These are phyloP conservation scores for Suhomyces taliae DNA, from an alignment of 1,139 yeast species.

Conservation along the genomic window DNA sequence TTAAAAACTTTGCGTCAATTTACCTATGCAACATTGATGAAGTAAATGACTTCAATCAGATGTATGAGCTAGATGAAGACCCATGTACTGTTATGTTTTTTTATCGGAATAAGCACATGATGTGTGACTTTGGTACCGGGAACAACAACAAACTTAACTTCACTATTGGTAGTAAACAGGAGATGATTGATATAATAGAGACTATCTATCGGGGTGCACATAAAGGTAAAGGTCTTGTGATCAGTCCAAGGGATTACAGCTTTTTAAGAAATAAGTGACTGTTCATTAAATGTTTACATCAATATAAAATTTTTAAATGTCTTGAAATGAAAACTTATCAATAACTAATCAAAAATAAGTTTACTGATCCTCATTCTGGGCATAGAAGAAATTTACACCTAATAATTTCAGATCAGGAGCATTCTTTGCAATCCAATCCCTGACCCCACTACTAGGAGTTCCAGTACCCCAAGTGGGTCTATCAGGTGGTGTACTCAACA, in stretches of 20 bases:
- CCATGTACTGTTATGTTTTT: conserved; percentile 94
- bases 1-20: conserved; percentile 82
- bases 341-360: background rate
- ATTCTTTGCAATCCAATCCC: conserved; percentile 66
- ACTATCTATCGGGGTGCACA: conserved; percentile 87
- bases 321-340: too few species aligned
- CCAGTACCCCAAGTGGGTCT: conserved; percentile 89
- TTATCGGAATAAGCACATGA: conserved; percentile 91
- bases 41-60: conserved; percentile 87
- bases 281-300: background rate
- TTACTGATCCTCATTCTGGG: conserved; percentile 51
- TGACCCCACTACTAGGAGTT: conserved; percentile 70
- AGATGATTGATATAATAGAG: conserved; percentile 86
- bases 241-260: conserved; percentile 72
- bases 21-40: conserved; percentile 86
- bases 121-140: conserved; percentile 98
- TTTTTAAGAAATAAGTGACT: conserved; percentile 10
- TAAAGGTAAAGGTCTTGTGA: conserved; percentile 90
- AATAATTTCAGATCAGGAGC: conserved; percentile 62
- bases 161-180: conserved; percentile 75
- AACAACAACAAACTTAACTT: conserved; percentile 93
- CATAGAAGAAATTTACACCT: conserved; percentile 78
- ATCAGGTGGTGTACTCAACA: conserved; percentile 47
- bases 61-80: conserved; percentile 84
- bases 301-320: too few species aligned